Percentiles rank a stretch among this genome's conserved stretches.
Conservation (phyloP, 441 rosid species). For the Rhodomyrtus psidioides region DNA sequence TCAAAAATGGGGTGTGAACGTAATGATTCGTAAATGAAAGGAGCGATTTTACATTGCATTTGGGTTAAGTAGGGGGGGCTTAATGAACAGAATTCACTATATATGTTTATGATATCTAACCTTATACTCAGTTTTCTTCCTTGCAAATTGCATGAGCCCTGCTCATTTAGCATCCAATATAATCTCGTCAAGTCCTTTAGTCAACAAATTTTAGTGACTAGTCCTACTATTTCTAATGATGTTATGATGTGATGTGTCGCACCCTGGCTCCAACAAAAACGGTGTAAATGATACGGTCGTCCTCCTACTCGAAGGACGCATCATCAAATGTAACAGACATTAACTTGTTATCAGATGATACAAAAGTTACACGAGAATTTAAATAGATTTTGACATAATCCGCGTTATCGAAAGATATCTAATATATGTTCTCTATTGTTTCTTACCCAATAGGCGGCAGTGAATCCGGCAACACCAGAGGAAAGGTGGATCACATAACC, state of each 20-base stretch:
- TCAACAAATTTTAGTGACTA: background rate
- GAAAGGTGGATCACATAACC: background rate
- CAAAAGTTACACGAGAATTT: background rate
- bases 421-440: background rate
- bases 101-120: background rate
- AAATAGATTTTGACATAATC: accelerated
- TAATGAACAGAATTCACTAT: background rate
- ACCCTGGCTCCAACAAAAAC: no score
- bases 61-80: background rate
- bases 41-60: background rate
- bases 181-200: background rate
- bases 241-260: background rate
- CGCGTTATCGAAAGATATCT: background rate
- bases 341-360: no score
- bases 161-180: background rate
- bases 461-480: background rate
- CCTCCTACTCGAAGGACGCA: no score
- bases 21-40: background rate
- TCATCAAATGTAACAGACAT: no score
- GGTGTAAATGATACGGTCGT: no score
- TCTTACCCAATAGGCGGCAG: background rate
- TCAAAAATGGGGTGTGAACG: background rate
- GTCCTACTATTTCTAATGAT: background rate
- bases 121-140: background rate
- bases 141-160: background rate